phyloP scores from a whole-genome alignment of 345 rosid genomes.

The Salix exigua region DNA sequence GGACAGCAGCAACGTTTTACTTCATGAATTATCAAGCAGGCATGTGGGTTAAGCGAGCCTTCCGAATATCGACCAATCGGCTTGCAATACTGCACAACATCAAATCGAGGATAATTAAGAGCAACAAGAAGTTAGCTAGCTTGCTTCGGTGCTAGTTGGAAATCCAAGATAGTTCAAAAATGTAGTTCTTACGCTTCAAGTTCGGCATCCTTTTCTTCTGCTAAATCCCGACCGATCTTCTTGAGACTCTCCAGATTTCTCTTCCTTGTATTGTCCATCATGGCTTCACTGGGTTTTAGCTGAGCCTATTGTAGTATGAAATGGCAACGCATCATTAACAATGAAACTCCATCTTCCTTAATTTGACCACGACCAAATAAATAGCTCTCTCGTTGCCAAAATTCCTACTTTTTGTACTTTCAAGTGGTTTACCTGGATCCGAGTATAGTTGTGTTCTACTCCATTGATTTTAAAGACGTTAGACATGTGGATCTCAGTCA shows the following conservation, averaged over 20 bases:
- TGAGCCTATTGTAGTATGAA: neutral
- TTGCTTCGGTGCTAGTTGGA: neutral
- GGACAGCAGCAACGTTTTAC: no score
- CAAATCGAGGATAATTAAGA: neutral
- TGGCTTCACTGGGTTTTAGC: neutral
- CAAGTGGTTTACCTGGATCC: slow-evolving; percentile 8
- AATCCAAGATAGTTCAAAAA: neutral
- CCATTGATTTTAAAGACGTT: neutral
- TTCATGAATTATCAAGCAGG: no score
- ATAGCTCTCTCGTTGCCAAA: neutral
- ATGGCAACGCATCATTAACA: neutral
- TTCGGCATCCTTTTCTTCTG: neutral
- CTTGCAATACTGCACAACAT: neutral
- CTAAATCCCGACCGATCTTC: neutral
- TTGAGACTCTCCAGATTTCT: neutral
- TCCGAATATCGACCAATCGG: neutral
- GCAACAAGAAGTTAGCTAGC: neutral
- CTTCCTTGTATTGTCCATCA: neutral
- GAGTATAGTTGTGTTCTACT: neutral
- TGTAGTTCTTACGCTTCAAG: neutral
- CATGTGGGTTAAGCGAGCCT: neutral
- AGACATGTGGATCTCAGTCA: slow-evolving; percentile 7
- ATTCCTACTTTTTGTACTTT: no score
- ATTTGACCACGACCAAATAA: no score
- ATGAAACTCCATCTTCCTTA: no score